These are phyloP conservation scores for Rhododendron mucronatum DNA, from an alignment of 148 eudicot genomes.

Conservation along the genomic window DNA sequence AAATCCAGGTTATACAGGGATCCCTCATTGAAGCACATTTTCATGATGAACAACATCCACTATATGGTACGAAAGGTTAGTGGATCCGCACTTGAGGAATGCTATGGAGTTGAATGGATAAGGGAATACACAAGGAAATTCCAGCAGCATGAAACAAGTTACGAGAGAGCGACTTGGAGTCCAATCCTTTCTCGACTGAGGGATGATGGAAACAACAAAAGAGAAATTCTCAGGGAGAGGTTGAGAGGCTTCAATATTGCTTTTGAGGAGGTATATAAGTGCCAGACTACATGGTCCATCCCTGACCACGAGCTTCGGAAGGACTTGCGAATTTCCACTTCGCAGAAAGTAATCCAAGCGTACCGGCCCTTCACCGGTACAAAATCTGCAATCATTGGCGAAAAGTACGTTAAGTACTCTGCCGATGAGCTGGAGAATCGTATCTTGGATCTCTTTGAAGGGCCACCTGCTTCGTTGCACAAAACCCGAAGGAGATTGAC, in stretches of 20 bases:
- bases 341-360: constrained; percentile 53
- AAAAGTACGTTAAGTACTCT: constrained; percentile 60
- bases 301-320: constrained; percentile 53
- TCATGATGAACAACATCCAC: constrained; percentile 72
- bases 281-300: constrained; percentile 59
- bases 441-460: constrained; percentile 63
- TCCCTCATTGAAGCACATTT: constrained; percentile 47
- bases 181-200: constrained; percentile 36
- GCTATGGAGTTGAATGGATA: constrained; percentile 67
- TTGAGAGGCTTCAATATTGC: constrained; percentile 44
- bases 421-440: constrained; percentile 51
- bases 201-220: constrained; percentile 45
- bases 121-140: constrained; percentile 31
- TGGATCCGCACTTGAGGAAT: constrained; percentile 29
- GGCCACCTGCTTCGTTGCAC: constrained; percentile 41
- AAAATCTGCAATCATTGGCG: constrained; percentile 26
- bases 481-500: constrained; percentile 4
- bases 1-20: constrained; percentile 60
- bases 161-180: constrained; percentile 65
- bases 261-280: constrained; percentile 59
- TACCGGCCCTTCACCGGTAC: constrained; percentile 51
- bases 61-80: constrained; percentile 62
- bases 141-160: constrained; percentile 58
- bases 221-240: constrained; percentile 40
- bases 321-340: constrained; percentile 51